Percentiles rank a stretch among this genome's conserved stretches.
phyloP scores from a whole-genome alignment of 768 basidiomycete genomes.

The Termitomyces eurrhizus region DNA sequence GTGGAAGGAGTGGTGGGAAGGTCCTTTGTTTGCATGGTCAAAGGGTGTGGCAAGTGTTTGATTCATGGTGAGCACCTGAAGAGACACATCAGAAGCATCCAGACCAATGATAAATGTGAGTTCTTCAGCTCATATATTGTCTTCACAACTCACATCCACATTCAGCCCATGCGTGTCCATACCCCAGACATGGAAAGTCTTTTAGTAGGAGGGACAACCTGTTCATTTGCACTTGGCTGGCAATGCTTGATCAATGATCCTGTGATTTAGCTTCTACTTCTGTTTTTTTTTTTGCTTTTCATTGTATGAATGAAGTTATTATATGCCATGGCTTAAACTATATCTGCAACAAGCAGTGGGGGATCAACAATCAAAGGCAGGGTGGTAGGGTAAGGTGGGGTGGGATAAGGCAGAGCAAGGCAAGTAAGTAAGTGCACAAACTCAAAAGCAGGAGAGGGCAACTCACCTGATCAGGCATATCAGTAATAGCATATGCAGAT shows the following conservation, averaged over 20 bases:
- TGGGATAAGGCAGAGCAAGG: too few relatives aligned
- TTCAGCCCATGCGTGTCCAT: constrained; percentile 56
- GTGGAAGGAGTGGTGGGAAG: constrained; percentile 38
- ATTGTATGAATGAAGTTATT: too few relatives aligned
- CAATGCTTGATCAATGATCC: too few relatives aligned
- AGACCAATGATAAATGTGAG: constrained; percentile 92
- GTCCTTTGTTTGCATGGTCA: constrained; percentile 72
- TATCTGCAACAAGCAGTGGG: too few relatives aligned
- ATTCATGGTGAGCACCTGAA: constrained; percentile 88
- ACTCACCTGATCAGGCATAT: constrained; percentile 83
- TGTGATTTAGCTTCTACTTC: too few relatives aligned
- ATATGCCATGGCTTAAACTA: too few relatives aligned
- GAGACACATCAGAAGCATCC: constrained; percentile 83
- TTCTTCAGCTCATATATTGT: constrained; percentile 14
- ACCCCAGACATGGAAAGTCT: constrained; percentile 59
- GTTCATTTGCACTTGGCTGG: constrained; percentile 57
- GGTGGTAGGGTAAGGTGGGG: too few relatives aligned
- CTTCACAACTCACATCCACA: constrained; percentile 11
- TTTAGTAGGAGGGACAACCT: constrained; percentile 79
- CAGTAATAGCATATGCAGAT: constrained; percentile 87
- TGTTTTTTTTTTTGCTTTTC: too few relatives aligned
- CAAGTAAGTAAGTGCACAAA: constrained; percentile 6
- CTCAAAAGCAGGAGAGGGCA: too few relatives aligned
- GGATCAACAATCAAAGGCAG: too few relatives aligned
- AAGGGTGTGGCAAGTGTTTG: constrained; percentile 86